phyloP scores from a whole-genome alignment of 768 basidiomycete genomes.

The Exsudoporus frostii region DNA sequence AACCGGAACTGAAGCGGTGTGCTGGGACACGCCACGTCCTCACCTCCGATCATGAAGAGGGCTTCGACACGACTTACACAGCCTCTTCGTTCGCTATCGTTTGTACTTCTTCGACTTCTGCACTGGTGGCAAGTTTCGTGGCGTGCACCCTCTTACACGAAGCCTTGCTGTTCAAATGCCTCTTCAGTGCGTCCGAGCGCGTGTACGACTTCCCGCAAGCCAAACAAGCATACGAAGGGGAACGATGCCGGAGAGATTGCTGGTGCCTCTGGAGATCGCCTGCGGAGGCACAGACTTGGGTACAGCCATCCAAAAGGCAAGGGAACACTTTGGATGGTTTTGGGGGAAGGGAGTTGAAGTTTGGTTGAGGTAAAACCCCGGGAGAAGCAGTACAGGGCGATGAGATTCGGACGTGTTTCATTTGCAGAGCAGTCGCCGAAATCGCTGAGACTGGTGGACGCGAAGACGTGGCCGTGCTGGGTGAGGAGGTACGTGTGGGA shows the following conservation, averaged over 20 bases:
- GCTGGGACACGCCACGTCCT: constrained; percentile 17
- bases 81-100: constrained; percentile 20
- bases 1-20: not conserved
- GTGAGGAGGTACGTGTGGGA: not conserved
- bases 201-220: constrained; percentile 29
- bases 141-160: constrained; percentile 26
- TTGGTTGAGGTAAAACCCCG: not conserved
- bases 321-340: constrained; percentile 19
- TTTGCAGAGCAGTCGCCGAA: constrained; percentile 7
- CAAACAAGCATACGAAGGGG: constrained; percentile 21
- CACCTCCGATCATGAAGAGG: constrained; percentile 12
- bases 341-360: not conserved
- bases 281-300: constrained; percentile 27
- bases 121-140: constrained; percentile 6
- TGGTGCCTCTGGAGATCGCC: constrained; percentile 30
- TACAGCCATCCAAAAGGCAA: constrained; percentile 24
- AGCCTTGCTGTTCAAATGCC: constrained; percentile 29
- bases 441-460: constrained; percentile 2
- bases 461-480: not conserved
- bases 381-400: constrained; percentile 13
- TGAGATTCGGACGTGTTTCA: constrained; percentile 12
- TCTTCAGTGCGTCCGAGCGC: constrained; percentile 31
- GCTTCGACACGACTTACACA: constrained; percentile 8
- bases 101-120: constrained; percentile 6
- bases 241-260: constrained; percentile 28